Conservation (phyloP, 192 early-diverging fungal species). For the Entophlyctis luteolus region DNA sequence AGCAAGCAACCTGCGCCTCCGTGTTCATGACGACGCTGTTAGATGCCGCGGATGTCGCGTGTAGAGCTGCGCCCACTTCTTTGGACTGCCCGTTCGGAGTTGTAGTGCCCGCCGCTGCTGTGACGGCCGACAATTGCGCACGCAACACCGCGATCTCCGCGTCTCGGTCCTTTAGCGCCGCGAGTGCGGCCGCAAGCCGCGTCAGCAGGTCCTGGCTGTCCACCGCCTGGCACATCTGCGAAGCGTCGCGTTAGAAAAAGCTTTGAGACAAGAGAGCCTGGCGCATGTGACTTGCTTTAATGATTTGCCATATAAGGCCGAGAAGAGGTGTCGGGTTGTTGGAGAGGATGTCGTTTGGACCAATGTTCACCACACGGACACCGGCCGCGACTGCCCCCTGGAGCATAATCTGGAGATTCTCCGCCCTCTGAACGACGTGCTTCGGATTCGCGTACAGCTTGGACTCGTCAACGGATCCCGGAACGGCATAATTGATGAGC, state of each 20-base stretch:
- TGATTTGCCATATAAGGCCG: constrained; percentile 13
- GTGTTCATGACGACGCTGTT: too few species aligned
- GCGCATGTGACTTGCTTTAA: background rate
- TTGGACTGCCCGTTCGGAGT: background rate
- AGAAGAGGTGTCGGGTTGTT: constrained; percentile 7
- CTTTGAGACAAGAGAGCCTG: background rate
- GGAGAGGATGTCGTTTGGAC: constrained; percentile 1
- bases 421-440: background rate
- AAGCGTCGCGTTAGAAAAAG: background rate
- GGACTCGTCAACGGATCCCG: constrained; percentile 8
- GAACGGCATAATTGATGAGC: constrained; percentile 13
- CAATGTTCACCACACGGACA: background rate
- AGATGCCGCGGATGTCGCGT: too few species aligned
- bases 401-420: constrained; percentile 8
- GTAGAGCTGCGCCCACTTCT: background rate
- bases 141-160: background rate
- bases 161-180: background rate
- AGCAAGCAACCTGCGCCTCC: too few species aligned
- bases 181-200: background rate
- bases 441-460: background rate
- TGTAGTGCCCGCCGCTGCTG: too few species aligned
- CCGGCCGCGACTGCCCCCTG: constrained; percentile 10
- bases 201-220: constrained; percentile 6
- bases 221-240: constrained; percentile 12
- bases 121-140: too few species aligned